phyloP scores from a whole-genome alignment of 2,329 filamentous ascomycete species.

The Colletotrichum ledebouriae region DNA sequence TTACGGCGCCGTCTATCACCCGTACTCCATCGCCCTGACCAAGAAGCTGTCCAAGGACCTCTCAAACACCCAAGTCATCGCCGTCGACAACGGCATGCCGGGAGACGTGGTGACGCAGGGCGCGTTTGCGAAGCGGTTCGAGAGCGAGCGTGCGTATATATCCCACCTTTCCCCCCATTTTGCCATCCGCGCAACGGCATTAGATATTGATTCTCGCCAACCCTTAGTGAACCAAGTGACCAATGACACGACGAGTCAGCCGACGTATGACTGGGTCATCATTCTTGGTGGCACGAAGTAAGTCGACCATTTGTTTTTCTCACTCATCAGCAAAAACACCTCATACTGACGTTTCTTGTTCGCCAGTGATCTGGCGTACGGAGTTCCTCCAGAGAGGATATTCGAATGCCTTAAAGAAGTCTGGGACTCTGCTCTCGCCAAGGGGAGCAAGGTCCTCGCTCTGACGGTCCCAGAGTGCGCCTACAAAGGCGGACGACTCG shows the following conservation, averaged over 20 bases:
- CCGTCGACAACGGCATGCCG: conserved; percentile 62
- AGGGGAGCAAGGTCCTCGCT: conserved; percentile 69
- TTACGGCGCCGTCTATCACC: conserved; percentile 59
- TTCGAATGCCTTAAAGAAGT: conserved; percentile 62
- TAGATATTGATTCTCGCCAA: conserved; percentile 18
- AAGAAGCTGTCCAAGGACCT: conserved; percentile 62
- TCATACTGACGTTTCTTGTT: not conserved
- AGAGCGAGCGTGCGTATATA: conserved; percentile 53
- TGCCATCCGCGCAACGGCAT: no score
- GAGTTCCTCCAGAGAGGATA: conserved; percentile 56
- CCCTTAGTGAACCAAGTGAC: conserved; percentile 40
- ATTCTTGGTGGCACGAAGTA: conserved; percentile 75
- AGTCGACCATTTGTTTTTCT: conserved; percentile 38
- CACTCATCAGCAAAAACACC: not conserved
- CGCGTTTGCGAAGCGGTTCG: conserved; percentile 50
- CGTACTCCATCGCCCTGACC: conserved; percentile 66
- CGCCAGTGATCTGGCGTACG: conserved; percentile 64
- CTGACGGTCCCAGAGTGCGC: conserved; percentile 72
- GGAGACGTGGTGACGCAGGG: conserved; percentile 63
- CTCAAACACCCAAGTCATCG: conserved; percentile 55
- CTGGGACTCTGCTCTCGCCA: conserved; percentile 64
- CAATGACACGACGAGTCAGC: conserved; percentile 59
- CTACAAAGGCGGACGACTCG: conserved; percentile 47
- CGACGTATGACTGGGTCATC: conserved; percentile 70
- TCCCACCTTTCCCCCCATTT: not conserved